Evolutionary conservation across 768 basidiomycete species (phyloP), one percentile per base, ranked within the genome.

Genomic region (Pholiota microspora): DNA sequence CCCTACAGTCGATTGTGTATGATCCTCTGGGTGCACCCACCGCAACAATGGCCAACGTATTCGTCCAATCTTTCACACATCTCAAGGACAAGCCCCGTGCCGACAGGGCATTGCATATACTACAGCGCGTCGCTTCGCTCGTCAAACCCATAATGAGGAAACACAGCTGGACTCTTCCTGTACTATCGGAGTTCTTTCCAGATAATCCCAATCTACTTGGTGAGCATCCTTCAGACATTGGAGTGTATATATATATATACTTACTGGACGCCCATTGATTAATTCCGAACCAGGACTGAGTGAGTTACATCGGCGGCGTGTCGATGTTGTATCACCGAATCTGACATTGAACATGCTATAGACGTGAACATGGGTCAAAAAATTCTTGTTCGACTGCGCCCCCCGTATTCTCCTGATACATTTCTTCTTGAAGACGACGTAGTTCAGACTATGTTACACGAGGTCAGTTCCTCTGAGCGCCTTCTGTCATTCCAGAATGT

Each of bases 61-160:
- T 83, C 61, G 79, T 91, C 56, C 74, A 81, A 61, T 80, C 86
- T 0, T 86, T 87, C 58, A 85, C 84, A 16, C 85, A 90, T 66
- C 77, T 94, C 58, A 88, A 83, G 57, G 80, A 79, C 54, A 78
- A 77, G 63, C 86, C 86, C 34, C 80, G 82, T 61, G 79, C 84
- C 40, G 81, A 88, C 58, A 77, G 81, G 34, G 91, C 92, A 15
- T 75, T 92, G 38, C 67, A 75, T 13, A 74, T 89, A 65, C 77
- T 94, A 32, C 80, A 88, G 60, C 78, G 79, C 57, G 77, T 91
- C 27, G 86, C 88, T 0, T 85, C 86, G 1, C 77, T 92, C 46
- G 92, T 96, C 47, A 95, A 94, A 68, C 95, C 95, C 6, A 93
- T 98, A 59, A 97, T 97, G 94, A 77, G 85, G 54, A 91, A 86